Conservation (phyloP, 2,329 filamentous ascomycete genomes). For the Penicillium glabrum region DNA sequence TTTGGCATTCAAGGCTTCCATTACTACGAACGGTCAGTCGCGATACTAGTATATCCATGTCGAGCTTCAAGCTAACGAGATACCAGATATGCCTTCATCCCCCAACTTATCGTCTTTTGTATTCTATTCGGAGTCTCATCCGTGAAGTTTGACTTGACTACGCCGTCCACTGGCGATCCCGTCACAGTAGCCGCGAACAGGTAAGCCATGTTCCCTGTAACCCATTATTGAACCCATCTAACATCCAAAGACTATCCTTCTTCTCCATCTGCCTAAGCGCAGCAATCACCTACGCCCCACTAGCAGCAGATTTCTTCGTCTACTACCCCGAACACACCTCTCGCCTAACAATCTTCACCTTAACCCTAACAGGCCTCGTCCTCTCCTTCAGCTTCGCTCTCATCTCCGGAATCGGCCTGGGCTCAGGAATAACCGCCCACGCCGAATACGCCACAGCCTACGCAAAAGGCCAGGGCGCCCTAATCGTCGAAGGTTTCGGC, state of each 20-base stretch:
- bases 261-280: conserved; percentile 68
- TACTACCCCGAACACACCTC: conserved; percentile 60
- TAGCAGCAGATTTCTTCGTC: conserved; percentile 67
- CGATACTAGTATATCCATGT: not conserved
- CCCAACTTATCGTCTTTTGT: conserved; percentile 60
- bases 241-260: conserved; percentile 57
- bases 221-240: not conserved
- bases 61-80: not conserved
- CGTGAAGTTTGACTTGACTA: conserved; percentile 57
- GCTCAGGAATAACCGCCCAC: conserved; percentile 55
- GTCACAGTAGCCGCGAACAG: conserved; percentile 53
- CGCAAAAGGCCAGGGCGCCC: conserved; percentile 59
- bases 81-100: conserved; percentile 61
- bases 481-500: conserved; percentile 63
- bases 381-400: conserved; percentile 62
- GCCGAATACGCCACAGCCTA: conserved; percentile 60
- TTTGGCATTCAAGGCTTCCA: conserved; percentile 70
- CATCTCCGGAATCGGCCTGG: conserved; percentile 62
- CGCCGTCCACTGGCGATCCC: conserved; percentile 52
- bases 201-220: conserved; percentile 16
- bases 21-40: conserved; percentile 60
- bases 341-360: conserved; percentile 54
- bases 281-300: conserved; percentile 63
- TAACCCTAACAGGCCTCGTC: conserved; percentile 58
- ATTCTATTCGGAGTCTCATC: conserved; percentile 64